These are phyloP conservation scores for Debaryomycetaceae sp. DNA, from an alignment of 1,139 yeast genomes.

Conservation along the genomic window DNA sequence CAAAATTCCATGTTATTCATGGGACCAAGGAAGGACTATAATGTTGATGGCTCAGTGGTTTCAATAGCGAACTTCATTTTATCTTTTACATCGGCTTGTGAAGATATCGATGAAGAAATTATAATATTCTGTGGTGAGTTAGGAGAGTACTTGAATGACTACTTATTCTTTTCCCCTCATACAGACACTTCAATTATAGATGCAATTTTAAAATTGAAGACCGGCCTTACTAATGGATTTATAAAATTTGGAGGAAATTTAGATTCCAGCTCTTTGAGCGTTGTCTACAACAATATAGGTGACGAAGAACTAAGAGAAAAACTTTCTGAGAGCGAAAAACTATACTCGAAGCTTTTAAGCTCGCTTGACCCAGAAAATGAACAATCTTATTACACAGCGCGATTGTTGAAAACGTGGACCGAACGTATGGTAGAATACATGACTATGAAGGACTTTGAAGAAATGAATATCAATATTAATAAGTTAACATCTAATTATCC, in stretches of 20 bases:
- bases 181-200: background rate
- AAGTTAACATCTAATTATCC: conserved; percentile 31
- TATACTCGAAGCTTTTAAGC: background rate
- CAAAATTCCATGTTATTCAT: conserved; percentile 34
- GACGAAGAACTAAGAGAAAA: background rate
- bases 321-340: background rate
- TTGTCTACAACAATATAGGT: background rate
- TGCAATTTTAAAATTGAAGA: background rate
- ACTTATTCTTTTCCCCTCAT: conserved; percentile 5
- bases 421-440: conserved; percentile 11
- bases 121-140: conserved; percentile 12
- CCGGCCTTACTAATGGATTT: background rate
- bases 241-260: background rate
- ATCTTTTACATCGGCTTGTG: background rate
- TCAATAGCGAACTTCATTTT: conserved; percentile 12
- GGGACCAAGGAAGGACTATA: conserved; percentile 1
- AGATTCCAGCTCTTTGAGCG: background rate
- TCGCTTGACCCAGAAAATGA: background rate
- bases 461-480: conserved; percentile 27
- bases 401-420: conserved; percentile 22
- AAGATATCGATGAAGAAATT: conserved; percentile 1
- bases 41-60: conserved; percentile 7
- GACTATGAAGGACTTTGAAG: conserved; percentile 19
- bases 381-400: conserved; percentile 22
- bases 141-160: conserved; percentile 29